Percentiles rank a stretch among this genome's conserved stretches.
These are phyloP conservation scores for Zizania palustris DNA, from an alignment of 202 grass and related monocot genomes.

Conservation along the genomic window DNA sequence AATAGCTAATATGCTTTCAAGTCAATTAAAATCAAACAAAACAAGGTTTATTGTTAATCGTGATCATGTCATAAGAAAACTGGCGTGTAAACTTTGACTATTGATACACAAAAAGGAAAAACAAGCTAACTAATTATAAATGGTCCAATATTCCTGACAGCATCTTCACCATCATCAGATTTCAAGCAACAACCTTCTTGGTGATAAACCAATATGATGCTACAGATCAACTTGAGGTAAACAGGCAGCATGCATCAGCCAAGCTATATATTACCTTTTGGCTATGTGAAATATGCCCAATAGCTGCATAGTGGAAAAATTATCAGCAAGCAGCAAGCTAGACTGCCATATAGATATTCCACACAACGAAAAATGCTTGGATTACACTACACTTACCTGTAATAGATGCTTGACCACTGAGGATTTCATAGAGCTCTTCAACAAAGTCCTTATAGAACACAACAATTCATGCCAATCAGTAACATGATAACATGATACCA, in stretches of 20 bases:
- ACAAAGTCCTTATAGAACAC: conserved; percentile 77
- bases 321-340: conserved; percentile 38
- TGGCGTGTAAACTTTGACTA: neutral
- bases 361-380: neutral
- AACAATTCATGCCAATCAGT: conserved; percentile 57
- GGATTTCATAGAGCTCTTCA: conserved; percentile 64
- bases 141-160: neutral
- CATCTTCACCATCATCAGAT: neutral
- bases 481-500: neutral
- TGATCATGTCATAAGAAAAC: neutral
- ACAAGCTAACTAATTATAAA: neutral
- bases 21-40: neutral
- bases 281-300: conserved; percentile 74
- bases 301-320: conserved; percentile 54
- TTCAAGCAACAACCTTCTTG: neutral
- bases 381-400: conserved; percentile 50
- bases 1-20: neutral
- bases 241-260: neutral
- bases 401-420: conserved; percentile 71
- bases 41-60: neutral
- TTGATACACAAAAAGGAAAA: neutral
- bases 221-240: conserved; percentile 11
- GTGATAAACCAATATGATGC: neutral
- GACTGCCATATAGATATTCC: neutral
- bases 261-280: conserved; percentile 61